Evolutionary conservation across 345 rosid genomes (phyloP).

Genomic region (Lepidium africanum): DNA sequence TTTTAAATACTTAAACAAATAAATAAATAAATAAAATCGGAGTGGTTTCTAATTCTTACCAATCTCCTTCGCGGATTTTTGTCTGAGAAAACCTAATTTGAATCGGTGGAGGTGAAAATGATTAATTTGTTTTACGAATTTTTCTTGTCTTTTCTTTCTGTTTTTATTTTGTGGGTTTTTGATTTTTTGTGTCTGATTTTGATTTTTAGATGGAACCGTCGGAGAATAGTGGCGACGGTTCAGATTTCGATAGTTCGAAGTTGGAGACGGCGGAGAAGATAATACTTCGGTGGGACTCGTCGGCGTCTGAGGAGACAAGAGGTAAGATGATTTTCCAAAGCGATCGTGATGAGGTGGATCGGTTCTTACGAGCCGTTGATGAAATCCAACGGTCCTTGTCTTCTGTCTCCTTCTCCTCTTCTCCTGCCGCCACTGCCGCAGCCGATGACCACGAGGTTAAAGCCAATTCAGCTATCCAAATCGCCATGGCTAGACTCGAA

Average conservation of each 20-base stretch:
- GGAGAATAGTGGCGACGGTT: constrained; percentile 8
- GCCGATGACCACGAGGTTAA: constrained; percentile 31
- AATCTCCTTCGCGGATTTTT: neutral
- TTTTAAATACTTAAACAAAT: too few relatives aligned
- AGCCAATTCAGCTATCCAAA: constrained; percentile 70
- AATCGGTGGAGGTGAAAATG: neutral
- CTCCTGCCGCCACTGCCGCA: constrained; percentile 11
- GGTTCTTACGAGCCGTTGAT: constrained; percentile 75
- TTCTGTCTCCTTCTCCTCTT: constrained; percentile 34
- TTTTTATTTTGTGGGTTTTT: neutral
- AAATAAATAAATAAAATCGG: neutral
- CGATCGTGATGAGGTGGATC: constrained; percentile 75
- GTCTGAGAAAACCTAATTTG: neutral
- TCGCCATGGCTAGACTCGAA: constrained; percentile 98
- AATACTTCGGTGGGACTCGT: constrained; percentile 82
- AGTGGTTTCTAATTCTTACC: neutral
- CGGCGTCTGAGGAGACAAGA: constrained; percentile 65
- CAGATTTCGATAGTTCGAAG: constrained; percentile 5
- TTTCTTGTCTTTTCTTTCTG: neutral
- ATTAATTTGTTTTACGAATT: neutral
- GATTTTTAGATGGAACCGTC: constrained; percentile 14
- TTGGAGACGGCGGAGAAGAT: constrained; percentile 65
- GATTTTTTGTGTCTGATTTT: neutral
- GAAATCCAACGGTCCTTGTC: constrained; percentile 57
- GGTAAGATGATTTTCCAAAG: constrained; percentile 84